Percentiles rank a stretch among this genome's conserved stretches.
These are phyloP conservation scores for Colletotrichum liaoningense DNA, from an alignment of 2,329 filamentous ascomycete species.

Conservation along the genomic window DNA sequence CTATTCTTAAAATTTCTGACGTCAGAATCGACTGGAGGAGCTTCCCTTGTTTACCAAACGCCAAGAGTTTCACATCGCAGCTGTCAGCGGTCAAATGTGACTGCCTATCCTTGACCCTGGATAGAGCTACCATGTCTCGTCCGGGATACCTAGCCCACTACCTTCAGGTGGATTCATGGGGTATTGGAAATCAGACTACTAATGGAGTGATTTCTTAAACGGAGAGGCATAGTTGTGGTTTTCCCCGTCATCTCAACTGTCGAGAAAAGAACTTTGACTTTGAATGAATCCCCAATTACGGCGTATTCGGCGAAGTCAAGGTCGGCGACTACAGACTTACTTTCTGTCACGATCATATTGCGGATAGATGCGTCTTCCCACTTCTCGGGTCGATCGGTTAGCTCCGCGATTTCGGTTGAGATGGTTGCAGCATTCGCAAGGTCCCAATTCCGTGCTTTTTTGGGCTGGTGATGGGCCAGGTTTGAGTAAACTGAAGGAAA, in stretches of 20 bases:
- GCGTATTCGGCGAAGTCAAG: not conserved
- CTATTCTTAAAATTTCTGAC: not conserved
- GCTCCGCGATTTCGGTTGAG: not conserved
- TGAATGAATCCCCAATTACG: too few relatives aligned
- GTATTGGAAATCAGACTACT: not conserved
- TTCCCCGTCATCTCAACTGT: not conserved
- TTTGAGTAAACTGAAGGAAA: not conserved
- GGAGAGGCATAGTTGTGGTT: not conserved
- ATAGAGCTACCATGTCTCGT: too few relatives aligned
- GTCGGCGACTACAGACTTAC: not conserved
- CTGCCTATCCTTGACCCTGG: not conserved
- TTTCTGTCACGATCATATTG: not conserved
- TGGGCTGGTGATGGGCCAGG: not conserved
- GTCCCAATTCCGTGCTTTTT: too few relatives aligned
- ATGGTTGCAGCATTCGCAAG: not conserved
- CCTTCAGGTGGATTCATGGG: not conserved
- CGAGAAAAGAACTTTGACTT: not conserved
- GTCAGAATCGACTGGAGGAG: not conserved
- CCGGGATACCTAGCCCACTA: too few relatives aligned
- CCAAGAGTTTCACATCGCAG: constrained; percentile 11
- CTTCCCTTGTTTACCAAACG: constrained; percentile 3
- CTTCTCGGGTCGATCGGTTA: not conserved
- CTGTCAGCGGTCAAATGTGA: not conserved
- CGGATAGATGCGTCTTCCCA: not conserved
- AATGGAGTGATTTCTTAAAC: not conserved